Percentiles rank a stretch among this genome's conserved stretches.
Conservation (phyloP, 2,329 filamentous ascomycete genomes). For the Aspergillus alliaceus region DNA sequence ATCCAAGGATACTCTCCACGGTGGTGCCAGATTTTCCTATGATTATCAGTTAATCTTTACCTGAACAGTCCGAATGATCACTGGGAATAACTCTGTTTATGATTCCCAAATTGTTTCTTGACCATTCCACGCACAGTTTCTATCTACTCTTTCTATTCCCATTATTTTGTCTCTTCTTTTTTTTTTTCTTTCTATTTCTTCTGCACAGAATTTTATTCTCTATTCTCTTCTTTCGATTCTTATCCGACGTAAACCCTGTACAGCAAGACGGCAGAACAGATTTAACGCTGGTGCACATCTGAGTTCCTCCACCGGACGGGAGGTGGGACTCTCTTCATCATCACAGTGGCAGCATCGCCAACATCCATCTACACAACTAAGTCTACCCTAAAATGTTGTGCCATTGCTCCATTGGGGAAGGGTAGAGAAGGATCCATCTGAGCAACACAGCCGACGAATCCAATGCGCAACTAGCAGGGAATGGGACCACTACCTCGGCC, state of each 20-base stretch:
- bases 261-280: conserved; percentile 8
- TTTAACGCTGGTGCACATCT: conserved; percentile 17
- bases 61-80: conserved; percentile 1
- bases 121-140: background rate
- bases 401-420: conserved; percentile 18
- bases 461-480: conserved; percentile 6
- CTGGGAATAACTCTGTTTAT: conserved; percentile 2
- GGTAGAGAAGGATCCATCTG: conserved; percentile 8
- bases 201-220: background rate
- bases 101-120: conserved; percentile 5
- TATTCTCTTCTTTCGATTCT: background rate
- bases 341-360: conserved; percentile 5
- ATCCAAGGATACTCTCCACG: conserved; percentile 3
- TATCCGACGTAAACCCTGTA: background rate
- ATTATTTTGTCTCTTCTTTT: conserved; percentile 2
- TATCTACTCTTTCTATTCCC: background rate
- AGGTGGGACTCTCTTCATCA: conserved; percentile 14
- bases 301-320: conserved; percentile 12
- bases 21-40: conserved; percentile 8
- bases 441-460: conserved; percentile 13
- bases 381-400: conserved; percentile 10
- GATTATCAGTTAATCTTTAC: conserved; percentile 8
- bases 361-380: background rate
- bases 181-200: background rate
- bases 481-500: conserved; percentile 17